Base-by-base conservation (phyloP, 345 rosid species). In the Pseudoturritis turrita region DNA sequence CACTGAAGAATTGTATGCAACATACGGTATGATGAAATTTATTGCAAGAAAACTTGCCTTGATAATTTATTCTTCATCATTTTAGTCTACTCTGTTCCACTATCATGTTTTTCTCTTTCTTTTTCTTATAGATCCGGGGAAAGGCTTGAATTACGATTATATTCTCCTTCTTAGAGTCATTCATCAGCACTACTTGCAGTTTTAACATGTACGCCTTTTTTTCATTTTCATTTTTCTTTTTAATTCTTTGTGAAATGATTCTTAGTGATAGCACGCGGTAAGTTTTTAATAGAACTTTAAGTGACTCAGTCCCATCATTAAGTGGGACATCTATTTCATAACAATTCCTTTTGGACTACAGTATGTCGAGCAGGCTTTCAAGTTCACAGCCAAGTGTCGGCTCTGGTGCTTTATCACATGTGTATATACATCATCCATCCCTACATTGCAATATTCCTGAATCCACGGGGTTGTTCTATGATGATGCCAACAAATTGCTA, bases 401-500 rank as follows among this genome's bases (percentile, higher is more conserved):
- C 58, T 87, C 96, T 56, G 90, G 92, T 76, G 87, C 86, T 41
- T 79, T 89, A 19, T 91, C 99, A 39, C 99, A 95, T 83, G 94
- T 80, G 72, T 91, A 88, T 75, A 76, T 89, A 74, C 86, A 85
- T 53, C 72, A 83, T 71, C 90, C 96, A 35, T 85, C 98, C 22
- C 81, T 95, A 58, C 79, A 75, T 18, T 88, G 92, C 82, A 77
- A 79, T 80, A 40, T 84, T 80, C 85, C 88, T 68, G 92, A 82
- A 63, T 85, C 96, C 62, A 85, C 81, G 65, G 88, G 90, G 61
- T 84, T 90, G 63, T 88, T 82, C 84, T 96, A 92, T 73, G 99
- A 96, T 76, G 98, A 96, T 79, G 97, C 90, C 70, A 87, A 82
- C 81, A 92, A 86, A 82, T 70, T 88, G 75, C 82, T 92, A 18